Evolutionary conservation across 2,329 filamentous ascomycete species (phyloP), one percentile per base, ranked within the genome.

Genomic region (Juglanconis sp.): DNA sequence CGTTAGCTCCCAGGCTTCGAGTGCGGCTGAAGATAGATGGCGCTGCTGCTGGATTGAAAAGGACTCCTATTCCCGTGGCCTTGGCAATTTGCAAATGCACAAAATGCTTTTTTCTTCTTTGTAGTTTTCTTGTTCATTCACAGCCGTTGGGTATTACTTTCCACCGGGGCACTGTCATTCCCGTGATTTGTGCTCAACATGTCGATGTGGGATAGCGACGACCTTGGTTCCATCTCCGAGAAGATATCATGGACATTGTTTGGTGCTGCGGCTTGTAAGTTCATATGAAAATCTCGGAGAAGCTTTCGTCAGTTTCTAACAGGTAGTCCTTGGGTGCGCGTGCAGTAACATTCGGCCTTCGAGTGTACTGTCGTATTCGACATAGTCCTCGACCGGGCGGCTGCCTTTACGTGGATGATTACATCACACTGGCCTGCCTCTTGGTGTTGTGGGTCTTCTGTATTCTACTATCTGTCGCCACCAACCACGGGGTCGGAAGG

Each of bases 361-460:
- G 70, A 13, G 60, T 71, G 1, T 64, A 67, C 48, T 69, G 66
- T 36, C 66, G 70, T 24, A 47, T 66, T 8, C 59, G 51, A n/a
- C 68, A 65, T 35, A 61, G 64, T 46, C 40, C 50, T 10, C 42
- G 53, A n/a, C 58, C 49, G 2, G 63, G 63, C 15, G 64, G 60
- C 6, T 68, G 69, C 5, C 59, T 72, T 5, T 70, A 69, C 24
- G 53, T 68, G 13, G 71, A 73, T 53, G 71, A 73, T 57, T 67
- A 68, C 51, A 71, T 72, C 52, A 72, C 71, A 2, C 42, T 70
- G 30, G 56, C 64, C 49, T 73, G 71, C 53, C 63, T 71, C 17
- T 31, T 65, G 6, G 64, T 72, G 50, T 67, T 70, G 55, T 60
- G 72, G 13, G 61, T 65, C 3, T 68, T 69, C n/a, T 70, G 67